Conservation (phyloP, 495 filamentous ascomycete species). For the Talaromyces trachyspermus region DNA sequence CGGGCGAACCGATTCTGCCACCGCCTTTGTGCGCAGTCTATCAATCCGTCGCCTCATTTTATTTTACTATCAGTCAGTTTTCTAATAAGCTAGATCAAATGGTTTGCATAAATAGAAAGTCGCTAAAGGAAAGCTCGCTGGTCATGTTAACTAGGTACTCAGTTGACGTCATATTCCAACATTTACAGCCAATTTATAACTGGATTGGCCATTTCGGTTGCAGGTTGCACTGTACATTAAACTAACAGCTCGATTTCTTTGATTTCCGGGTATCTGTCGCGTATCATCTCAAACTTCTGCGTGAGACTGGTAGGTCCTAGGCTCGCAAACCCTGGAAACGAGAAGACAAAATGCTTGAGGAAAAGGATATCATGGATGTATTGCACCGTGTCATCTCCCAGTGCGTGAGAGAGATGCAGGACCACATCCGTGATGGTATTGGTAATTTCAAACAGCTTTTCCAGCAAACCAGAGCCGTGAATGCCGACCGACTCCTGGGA, state of each 20-base stretch:
- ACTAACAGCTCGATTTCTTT: constrained; percentile 15
- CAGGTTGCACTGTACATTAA: background rate
- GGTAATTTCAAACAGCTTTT: constrained; percentile 51
- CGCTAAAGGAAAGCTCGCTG: too few relatives aligned
- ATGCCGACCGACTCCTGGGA: constrained; percentile 41
- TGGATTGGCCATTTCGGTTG: too few relatives aligned
- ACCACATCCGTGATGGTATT: constrained; percentile 51
- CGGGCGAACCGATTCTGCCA: constrained; percentile 8
- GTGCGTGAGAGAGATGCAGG: constrained; percentile 18
- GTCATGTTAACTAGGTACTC: too few relatives aligned
- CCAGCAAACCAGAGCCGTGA: constrained; percentile 48
- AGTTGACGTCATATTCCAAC: too few relatives aligned
- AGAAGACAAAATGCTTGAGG: constrained; percentile 21
- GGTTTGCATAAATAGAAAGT: too few relatives aligned
- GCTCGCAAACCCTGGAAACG: constrained; percentile 20
- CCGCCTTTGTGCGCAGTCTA: constrained; percentile 6
- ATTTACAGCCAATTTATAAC: too few relatives aligned
- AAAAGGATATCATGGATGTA: constrained; percentile 25
- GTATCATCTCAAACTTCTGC: constrained; percentile 22
- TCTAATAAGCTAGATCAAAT: too few relatives aligned
- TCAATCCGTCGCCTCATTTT: background rate
- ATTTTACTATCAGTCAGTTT: too few relatives aligned
- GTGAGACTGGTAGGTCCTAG: constrained; percentile 16
- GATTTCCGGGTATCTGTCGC: constrained; percentile 16
- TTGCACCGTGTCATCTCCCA: constrained; percentile 19